Base-by-base conservation (phyloP, 495 filamentous ascomycete species). In the Aspergillus bertholletiae region DNA sequence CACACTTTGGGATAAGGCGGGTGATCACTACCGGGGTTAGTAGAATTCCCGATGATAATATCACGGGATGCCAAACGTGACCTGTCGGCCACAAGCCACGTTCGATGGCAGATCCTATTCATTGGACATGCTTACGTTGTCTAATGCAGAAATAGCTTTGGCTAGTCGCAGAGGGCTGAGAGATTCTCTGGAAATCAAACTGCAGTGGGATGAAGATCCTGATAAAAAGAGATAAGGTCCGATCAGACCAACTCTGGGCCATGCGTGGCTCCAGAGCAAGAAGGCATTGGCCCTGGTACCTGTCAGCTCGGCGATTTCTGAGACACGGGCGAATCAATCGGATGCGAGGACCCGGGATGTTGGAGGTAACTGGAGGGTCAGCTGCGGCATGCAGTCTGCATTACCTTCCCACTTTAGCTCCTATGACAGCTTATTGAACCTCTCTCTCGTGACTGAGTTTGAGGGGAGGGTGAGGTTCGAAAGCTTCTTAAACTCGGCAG, bases 21-120 rank as follows among this genome's bases (percentile, higher is more conserved):
- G 0, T 51, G 32, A 21, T 50, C 47, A 37, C 9, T 6, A 39
- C 0, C 15, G 18, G 15, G 17, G 46, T 35, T 13, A n/a, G 7
- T 18, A 2, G 50, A 0, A 43, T 26, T 24, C 24, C 39, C 3
- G n/a, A 24, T 28, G n/a, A n/a, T n/a, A n/a, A n/a, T 32, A 41
- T 51, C 50, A 53, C 39, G 39, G 50, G 50, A 53, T 53, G 13
- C 2, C 2, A 1, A 11, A 32, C 28, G 46, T 39, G 49, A 51
- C 37, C 34, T n/a, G 50, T 53, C 39, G 39, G 45, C 41, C 50
- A 2, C 50, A 44, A 46, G 18, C 50, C 50, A 53, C 50, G 50
- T 32, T 32, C 23, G 21, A 13, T 20, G 5, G 22, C 22, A 21
- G 6, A 32, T 13, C 5, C 6, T 17, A n/a, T 2, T 34, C 23